Percentiles rank a stretch among this genome's conserved stretches.
These are phyloP conservation scores for Exophiala alcalophila DNA, from an alignment of 2,329 filamentous ascomycete species.

Conservation along the genomic window DNA sequence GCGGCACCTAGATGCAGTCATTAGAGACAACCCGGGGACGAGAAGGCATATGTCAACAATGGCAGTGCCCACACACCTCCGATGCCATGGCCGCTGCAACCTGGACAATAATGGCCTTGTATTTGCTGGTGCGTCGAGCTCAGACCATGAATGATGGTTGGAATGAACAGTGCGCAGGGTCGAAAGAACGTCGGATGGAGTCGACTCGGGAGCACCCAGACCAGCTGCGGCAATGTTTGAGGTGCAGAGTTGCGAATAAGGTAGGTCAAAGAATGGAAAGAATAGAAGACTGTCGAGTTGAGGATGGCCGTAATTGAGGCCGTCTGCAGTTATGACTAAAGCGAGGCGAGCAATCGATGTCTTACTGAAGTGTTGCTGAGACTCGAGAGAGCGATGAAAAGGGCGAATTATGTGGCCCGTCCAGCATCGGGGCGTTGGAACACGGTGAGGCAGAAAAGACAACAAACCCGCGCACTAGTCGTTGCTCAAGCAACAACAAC, in stretches of 20 bases:
- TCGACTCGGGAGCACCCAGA: constrained; percentile 23
- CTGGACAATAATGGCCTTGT: constrained; percentile 30
- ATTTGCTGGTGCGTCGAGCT: constrained; percentile 19
- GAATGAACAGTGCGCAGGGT: constrained; percentile 20
- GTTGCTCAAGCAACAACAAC: too few species aligned
- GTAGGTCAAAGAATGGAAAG: constrained; percentile 6
- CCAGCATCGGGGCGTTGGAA: too few species aligned
- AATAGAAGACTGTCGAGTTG: constrained; percentile 17
- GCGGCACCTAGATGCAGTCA: constrained; percentile 31
- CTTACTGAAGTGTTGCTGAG: too few species aligned
- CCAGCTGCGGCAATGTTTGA: constrained; percentile 26
- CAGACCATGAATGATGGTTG: constrained; percentile 25
- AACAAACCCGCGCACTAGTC: too few species aligned
- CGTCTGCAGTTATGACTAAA: too few species aligned
- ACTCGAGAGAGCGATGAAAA: too few species aligned
- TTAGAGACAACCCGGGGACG: neutral
- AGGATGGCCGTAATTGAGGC: neutral
- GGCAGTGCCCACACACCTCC: constrained; percentile 22
- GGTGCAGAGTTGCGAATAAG: constrained; percentile 8
- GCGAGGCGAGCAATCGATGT: too few species aligned
- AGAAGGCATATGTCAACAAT: constrained; percentile 16
- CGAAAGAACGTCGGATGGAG: constrained; percentile 17
- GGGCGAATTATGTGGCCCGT: too few species aligned
- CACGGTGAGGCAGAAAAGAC: too few species aligned
- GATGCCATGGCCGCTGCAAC: constrained; percentile 25